Evolutionary conservation across 805 yeast species (phyloP).

Genomic region (Ogataea naganishii): DNA sequence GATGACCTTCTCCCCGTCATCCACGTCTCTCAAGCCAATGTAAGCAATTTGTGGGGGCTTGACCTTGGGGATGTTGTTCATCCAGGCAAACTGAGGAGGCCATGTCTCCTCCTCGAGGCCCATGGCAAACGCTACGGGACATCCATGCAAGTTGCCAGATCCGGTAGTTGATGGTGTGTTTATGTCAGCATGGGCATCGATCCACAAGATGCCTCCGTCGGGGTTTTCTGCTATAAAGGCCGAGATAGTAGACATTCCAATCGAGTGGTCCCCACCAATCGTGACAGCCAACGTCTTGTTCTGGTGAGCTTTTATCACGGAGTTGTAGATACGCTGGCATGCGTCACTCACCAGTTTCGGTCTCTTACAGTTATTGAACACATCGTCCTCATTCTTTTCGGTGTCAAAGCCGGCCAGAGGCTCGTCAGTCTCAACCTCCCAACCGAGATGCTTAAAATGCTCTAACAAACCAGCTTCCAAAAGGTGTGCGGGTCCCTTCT

Average conservation of each 20-base stretch:
- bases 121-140: slow-evolving; percentile 87
- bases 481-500: slow-evolving; percentile 81
- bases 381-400: slow-evolving; percentile 38
- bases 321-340: slow-evolving; percentile 50
- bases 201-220: slow-evolving; percentile 87
- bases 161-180: slow-evolving; percentile 79
- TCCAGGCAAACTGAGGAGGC: slow-evolving; percentile 76
- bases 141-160: slow-evolving; percentile 92
- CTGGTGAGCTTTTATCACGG: slow-evolving; percentile 44
- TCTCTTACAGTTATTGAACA: slow-evolving; percentile 52
- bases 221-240: slow-evolving; percentile 77
- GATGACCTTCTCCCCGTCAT: slow-evolving; percentile 71
- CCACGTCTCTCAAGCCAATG: slow-evolving; percentile 92
- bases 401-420: slow-evolving; percentile 43
- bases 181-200: slow-evolving; percentile 97
- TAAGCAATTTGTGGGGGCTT: slow-evolving; percentile 71
- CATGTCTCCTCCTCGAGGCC: slow-evolving; percentile 63
- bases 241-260: slow-evolving; percentile 87
- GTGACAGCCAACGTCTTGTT: slow-evolving; percentile 62
- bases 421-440: slow-evolving; percentile 47
- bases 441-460: slow-evolving; percentile 61
- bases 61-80: slow-evolving; percentile 47
- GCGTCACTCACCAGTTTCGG: slow-evolving; percentile 73
- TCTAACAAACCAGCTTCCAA: slow-evolving; percentile 60
- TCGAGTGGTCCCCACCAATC: slow-evolving; percentile 94